Base-by-base conservation (phyloP, 441 rosid species). In the Populus hybrid region DNA sequence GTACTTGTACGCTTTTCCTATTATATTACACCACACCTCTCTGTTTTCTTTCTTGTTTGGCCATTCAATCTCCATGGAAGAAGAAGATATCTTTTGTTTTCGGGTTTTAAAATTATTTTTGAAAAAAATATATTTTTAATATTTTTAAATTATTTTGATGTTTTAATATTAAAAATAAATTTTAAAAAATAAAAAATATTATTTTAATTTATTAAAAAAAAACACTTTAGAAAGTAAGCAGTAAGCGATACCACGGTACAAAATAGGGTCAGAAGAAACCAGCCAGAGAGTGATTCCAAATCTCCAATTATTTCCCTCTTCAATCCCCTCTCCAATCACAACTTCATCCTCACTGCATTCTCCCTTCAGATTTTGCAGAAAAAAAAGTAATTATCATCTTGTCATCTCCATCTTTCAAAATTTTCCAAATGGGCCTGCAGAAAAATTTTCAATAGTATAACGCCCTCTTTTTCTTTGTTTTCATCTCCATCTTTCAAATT, bases 41-140 rank as follows among this genome's bases (percentile, higher is more conserved):
- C 28, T 21, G 26, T 61, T 20, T 61, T 28, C 64, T 68, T 21
- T 21, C 70, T 61, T 69, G 68, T 64, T 65, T 50, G 75, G 71
- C 26, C 28, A 4, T 23, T 9, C 65, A 9, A 21, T 5, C 65
- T 45, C 6, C 20, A 12, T 4, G 24, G 26, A 20, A 9, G 21
- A n/a, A n/a, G n/a, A 53, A 2, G n/a, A 23, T 6, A 33, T 33
- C 36, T 0, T 33, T 33, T 33, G 36, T 33, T 33, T 33, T 33
- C 36, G 36, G 36, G 6, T 33, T 33, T 33, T 33, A 33, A 33
- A 33, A 33, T 33, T 1, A 33, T 33, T 33, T 33, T 33, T 33
- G 36, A n/a, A n/a, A n/a, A n/a, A n/a, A n/a, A n/a, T n/a, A n/a
- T n/a, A n/a, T n/a, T n/a, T n/a, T n/a, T n/a, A n/a, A 6, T 1